Conservation (phyloP, 768 basidiomycete species). For the Lentinula boryana region DNA sequence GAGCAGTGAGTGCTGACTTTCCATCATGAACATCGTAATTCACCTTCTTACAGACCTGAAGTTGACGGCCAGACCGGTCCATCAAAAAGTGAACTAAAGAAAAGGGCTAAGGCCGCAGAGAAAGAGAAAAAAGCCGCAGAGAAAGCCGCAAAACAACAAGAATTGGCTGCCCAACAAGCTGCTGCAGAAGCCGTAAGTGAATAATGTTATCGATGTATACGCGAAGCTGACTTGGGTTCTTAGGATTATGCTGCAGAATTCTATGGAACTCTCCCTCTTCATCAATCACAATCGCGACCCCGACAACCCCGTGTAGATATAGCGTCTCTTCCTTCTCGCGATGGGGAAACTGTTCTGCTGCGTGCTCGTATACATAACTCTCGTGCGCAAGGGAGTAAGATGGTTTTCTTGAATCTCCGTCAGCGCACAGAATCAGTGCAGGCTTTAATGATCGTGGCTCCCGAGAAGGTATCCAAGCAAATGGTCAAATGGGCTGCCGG, state of each 20-base stretch:
- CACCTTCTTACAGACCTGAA: conserved; percentile 12
- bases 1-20: conserved; percentile 18
- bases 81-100: conserved; percentile 87
- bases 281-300: conserved; percentile 83
- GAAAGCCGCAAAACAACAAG: conserved; percentile 73
- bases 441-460: conserved; percentile 67
- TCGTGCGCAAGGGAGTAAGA: conserved; percentile 90
- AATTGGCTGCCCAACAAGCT: conserved; percentile 61
- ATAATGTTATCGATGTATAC: neutral
- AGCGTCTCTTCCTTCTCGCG: conserved; percentile 52
- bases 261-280: conserved; percentile 85
- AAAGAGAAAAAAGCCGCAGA: conserved; percentile 88
- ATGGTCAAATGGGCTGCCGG: conserved; percentile 92
- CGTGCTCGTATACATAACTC: conserved; percentile 90
- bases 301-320: conserved; percentile 60
- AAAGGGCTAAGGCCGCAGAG: conserved; percentile 83
- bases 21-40: neutral
- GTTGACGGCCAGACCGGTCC: conserved; percentile 41
- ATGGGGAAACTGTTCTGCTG: conserved; percentile 73
- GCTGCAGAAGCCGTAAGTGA: conserved; percentile 55
- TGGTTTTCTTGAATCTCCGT: conserved; percentile 90
- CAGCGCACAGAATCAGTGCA: conserved; percentile 87
- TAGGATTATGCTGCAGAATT: conserved; percentile 74
- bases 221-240: conserved; percentile 2
- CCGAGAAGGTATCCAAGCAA: conserved; percentile 84